These are phyloP conservation scores for Colletotrichum chlorophyti DNA, from an alignment of 2,329 filamentous ascomycete genomes.

Conservation along the genomic window DNA sequence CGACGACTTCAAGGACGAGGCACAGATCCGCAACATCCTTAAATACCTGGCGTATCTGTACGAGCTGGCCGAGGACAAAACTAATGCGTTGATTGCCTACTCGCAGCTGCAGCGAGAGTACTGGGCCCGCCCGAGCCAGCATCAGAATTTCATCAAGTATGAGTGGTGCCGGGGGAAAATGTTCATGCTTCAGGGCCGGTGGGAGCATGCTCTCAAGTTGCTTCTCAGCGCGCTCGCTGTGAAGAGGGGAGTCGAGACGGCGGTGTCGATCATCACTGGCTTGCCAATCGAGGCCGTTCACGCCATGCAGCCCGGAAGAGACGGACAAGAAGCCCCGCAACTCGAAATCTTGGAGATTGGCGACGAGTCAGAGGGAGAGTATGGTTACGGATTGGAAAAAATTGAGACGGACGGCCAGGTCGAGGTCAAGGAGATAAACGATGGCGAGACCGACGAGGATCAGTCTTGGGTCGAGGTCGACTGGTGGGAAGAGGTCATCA, in stretches of 20 bases:
- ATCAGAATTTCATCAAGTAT: constrained; percentile 23
- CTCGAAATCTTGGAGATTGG: not conserved
- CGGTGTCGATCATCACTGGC: constrained; percentile 14
- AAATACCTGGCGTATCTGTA: constrained; percentile 29
- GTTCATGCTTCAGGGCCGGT: constrained; percentile 27
- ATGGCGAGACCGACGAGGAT: not conserved
- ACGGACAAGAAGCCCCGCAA: not conserved
- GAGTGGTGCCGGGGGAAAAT: constrained; percentile 29
- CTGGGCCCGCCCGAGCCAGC: constrained; percentile 17
- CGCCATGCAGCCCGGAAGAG: constrained; percentile 5
- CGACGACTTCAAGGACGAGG: constrained; percentile 20
- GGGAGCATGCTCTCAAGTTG: constrained; percentile 27
- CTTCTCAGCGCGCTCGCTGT: constrained; percentile 23
- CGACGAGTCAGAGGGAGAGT: not conserved
- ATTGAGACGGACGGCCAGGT: not conserved
- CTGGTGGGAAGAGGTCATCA: constrained; percentile 27
- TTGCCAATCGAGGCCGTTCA: constrained; percentile 14
- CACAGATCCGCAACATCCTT: constrained; percentile 25
- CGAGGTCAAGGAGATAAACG: not conserved
- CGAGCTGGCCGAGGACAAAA: constrained; percentile 18
- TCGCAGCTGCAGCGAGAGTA: constrained; percentile 28
- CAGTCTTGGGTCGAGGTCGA: constrained; percentile 19
- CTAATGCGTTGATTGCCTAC: constrained; percentile 24
- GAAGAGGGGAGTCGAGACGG: constrained; percentile 15
- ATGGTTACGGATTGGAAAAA: not conserved